phyloP scores from a whole-genome alignment of 2,329 filamentous ascomycete species.

The Neofusicoccum parvum region DNA sequence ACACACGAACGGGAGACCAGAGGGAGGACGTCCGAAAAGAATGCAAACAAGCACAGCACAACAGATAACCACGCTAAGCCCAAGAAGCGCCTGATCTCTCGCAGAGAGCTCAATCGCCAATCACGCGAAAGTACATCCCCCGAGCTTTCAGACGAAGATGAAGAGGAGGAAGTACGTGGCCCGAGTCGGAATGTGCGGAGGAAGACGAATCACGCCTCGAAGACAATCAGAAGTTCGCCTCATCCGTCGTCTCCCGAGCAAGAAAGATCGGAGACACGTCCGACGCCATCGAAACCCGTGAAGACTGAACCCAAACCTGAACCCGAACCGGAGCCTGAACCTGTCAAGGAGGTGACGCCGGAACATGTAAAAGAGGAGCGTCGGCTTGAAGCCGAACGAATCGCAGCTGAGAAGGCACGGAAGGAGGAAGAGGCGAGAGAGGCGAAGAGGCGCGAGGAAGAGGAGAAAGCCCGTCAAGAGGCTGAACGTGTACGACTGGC shows the following conservation, averaged over 20 bases:
- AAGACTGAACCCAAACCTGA: conserved; percentile 13
- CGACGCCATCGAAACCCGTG: background rate
- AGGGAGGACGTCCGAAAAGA: conserved; percentile 12
- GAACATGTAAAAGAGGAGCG: conserved; percentile 16
- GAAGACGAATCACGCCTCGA: conserved; percentile 11
- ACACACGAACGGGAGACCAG: conserved; percentile 31
- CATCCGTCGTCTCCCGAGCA: conserved; percentile 19
- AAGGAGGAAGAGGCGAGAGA: conserved; percentile 33
- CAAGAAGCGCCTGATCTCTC: conserved; percentile 36
- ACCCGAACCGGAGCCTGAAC: conserved; percentile 25
- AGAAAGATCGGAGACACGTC: background rate
- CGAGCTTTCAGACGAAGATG: conserved; percentile 39
- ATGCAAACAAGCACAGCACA: background rate
- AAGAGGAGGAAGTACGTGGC: conserved; percentile 39
- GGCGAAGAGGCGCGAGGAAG: conserved; percentile 7
- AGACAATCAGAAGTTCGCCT: conserved; percentile 17
- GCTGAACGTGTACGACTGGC: conserved; percentile 16
- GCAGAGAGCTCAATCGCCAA: conserved; percentile 38
- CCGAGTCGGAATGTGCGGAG: conserved; percentile 14
- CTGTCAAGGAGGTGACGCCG: conserved; percentile 17
- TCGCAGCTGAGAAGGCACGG: conserved; percentile 32
- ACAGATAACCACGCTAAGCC: conserved; percentile 15
- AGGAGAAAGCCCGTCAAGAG: conserved; percentile 7
- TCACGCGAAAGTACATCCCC: conserved; percentile 23
- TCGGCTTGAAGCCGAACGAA: conserved; percentile 25